A percentile compares a stretch with the other conserved stretches of the same genome.
These are phyloP conservation scores for Aspergillus taichungensis DNA, from an alignment of 495 filamentous ascomycete genomes.

Conservation along the genomic window DNA sequence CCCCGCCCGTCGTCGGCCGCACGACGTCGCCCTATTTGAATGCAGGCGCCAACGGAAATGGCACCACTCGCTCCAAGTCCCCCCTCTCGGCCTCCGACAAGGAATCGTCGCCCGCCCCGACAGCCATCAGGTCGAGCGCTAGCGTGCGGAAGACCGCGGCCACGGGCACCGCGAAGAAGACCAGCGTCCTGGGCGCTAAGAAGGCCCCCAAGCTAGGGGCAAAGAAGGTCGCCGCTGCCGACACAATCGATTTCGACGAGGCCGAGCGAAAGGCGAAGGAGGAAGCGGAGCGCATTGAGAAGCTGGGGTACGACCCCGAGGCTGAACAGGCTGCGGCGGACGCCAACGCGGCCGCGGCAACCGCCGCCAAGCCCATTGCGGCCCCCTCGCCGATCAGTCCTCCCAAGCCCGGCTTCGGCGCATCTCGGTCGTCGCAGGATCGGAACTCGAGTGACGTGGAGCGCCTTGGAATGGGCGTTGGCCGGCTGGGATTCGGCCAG, in stretches of 20 bases:
- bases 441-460: conserved; percentile 70
- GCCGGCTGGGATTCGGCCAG: conserved; percentile 84
- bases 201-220: conserved; percentile 80
- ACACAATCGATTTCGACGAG: conserved; percentile 89
- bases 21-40: conserved; percentile 85
- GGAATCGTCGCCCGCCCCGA: conserved; percentile 37
- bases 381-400: conserved; percentile 72
- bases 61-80: conserved; percentile 61
- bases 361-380: conserved; percentile 49
- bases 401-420: conserved; percentile 49
- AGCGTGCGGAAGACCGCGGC: conserved; percentile 65
- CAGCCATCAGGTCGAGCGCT: conserved; percentile 64
- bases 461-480: conserved; percentile 84
- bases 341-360: conserved; percentile 44
- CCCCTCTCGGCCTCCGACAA: conserved; percentile 61
- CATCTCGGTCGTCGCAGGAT: conserved; percentile 41
- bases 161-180: conserved; percentile 56
- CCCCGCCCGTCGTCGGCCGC: conserved; percentile 75
- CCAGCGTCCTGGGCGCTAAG: conserved; percentile 82
- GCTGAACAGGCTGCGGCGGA: conserved; percentile 60
- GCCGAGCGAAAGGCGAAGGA: conserved; percentile 95
- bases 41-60: conserved; percentile 59
- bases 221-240: conserved; percentile 71
- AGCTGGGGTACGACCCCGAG: conserved; percentile 95
- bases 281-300: conserved; percentile 92